These are phyloP conservation scores for Cryptosporidium xiaoi DNA, from an alignment of 169 alveolate genomes.

Conservation along the genomic window DNA sequence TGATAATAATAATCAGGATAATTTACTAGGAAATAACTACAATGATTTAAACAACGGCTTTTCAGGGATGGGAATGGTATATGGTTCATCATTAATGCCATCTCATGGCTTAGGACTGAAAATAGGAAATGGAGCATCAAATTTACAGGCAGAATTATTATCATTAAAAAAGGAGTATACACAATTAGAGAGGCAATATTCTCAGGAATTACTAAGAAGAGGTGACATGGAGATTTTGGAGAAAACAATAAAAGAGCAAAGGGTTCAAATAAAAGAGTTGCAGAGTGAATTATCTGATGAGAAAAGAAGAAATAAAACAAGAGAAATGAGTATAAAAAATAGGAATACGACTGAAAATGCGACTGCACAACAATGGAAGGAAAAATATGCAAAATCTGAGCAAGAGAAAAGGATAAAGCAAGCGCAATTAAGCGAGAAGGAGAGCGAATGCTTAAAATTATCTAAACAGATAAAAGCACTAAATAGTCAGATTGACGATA, in stretches of 20 bases:
- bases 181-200: constrained; percentile 63
- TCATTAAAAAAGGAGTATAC: constrained; percentile 41
- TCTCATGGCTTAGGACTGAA: not conserved
- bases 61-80: constrained; percentile 15
- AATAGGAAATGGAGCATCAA: constrained; percentile 14
- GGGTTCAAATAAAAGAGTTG: constrained; percentile 47
- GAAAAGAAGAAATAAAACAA: constrained; percentile 44
- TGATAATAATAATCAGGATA: not conserved
- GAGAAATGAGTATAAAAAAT: constrained; percentile 45
- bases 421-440: constrained; percentile 42
- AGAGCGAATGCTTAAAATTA: constrained; percentile 27
- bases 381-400: constrained; percentile 39
- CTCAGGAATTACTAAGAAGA: constrained; percentile 46
- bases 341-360: constrained; percentile 10
- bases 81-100: not conserved
- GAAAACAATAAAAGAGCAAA: constrained; percentile 49
- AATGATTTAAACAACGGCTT: constrained; percentile 48
- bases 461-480: constrained; percentile 26
- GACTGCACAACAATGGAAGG: constrained; percentile 56
- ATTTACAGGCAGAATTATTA: constrained; percentile 42
- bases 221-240: constrained; percentile 44
- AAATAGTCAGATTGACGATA: constrained; percentile 28
- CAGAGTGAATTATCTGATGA: constrained; percentile 69
- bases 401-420: constrained; percentile 39
- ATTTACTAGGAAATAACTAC: not conserved